phyloP scores from a whole-genome alignment of 805 yeast genomes.

The Debaryomyces castellii region DNA sequence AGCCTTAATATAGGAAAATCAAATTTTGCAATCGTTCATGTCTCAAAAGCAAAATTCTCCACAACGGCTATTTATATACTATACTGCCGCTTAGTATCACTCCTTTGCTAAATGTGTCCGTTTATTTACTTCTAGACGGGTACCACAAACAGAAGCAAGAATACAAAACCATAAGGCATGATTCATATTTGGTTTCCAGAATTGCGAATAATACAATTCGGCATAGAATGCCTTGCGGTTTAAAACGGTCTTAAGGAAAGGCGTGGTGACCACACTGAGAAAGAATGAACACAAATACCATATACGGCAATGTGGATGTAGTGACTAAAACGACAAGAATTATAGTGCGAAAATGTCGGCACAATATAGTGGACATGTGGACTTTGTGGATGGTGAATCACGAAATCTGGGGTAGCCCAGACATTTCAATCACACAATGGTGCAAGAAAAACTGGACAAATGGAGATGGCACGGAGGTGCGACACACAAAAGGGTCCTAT shows the following conservation, averaged over 20 bases:
- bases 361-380: background rate
- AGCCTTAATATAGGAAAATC: background rate
- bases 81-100: background rate
- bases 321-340: background rate
- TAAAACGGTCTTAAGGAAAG: background rate
- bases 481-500: too few species aligned
- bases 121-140: background rate
- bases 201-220: background rate
- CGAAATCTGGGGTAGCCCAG: background rate
- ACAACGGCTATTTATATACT: background rate
- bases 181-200: slow-evolving; percentile 1
- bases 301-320: background rate
- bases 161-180: background rate
- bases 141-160: background rate
- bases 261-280: background rate
- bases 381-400: background rate
- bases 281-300: background rate
- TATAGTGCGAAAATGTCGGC: background rate
- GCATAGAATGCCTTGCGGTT: background rate
- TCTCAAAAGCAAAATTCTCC: background rate
- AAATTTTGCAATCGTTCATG: background rate
- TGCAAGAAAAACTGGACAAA: too few species aligned
- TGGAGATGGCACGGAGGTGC: too few species aligned
- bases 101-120: background rate
- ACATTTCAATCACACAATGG: background rate